Evolutionary conservation across 1,284 basidiomycete genomes (phyloP).

Genomic region (Tilletia setariae): DNA sequence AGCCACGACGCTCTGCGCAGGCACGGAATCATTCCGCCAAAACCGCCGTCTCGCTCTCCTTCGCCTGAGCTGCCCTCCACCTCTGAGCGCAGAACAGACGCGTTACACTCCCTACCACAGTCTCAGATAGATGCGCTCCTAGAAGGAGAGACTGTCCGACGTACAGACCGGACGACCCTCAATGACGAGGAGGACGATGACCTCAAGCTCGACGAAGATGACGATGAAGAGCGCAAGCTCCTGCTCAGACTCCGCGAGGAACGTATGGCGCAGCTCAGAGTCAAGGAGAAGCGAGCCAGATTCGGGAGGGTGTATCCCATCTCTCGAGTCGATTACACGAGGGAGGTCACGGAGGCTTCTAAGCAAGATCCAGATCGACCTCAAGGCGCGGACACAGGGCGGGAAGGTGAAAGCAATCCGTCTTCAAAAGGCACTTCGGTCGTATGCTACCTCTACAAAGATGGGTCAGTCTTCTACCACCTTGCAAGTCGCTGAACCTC

Average conservation of each 20-base stretch:
- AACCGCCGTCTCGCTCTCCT: constrained; percentile 47
- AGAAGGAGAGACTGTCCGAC: constrained; percentile 21
- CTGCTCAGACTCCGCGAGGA: constrained; percentile 69
- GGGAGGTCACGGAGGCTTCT: constrained; percentile 91
- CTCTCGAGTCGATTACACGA: constrained; percentile 84
- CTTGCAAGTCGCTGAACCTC: background rate
- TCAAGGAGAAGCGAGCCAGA: constrained; percentile 65
- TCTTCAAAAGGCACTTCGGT: constrained; percentile 70
- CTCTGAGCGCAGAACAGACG: constrained; percentile 27
- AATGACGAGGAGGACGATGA: constrained; percentile 25
- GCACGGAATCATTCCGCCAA: constrained; percentile 50
- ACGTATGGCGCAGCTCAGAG: constrained; percentile 67
- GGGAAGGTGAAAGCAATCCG: constrained; percentile 25
- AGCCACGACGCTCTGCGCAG: constrained; percentile 51
- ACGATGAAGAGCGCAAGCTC: constrained; percentile 71
- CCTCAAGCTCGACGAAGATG: constrained; percentile 24
- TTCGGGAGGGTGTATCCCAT: constrained; percentile 86
- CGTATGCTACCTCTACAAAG: constrained; percentile 83
- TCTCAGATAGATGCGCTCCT: constrained; percentile 39
- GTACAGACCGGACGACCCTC: background rate
- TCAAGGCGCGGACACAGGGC: background rate
- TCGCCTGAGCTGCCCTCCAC: constrained; percentile 45
- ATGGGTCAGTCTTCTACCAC: constrained; percentile 64
- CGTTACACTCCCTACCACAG: constrained; percentile 39
- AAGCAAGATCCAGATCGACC: constrained; percentile 62